A percentile compares a stretch with the other conserved stretches of the same genome.
Evolutionary conservation across 2,329 filamentous ascomycete species (phyloP).

Genomic region (Teratosphaeria destructans): DNA sequence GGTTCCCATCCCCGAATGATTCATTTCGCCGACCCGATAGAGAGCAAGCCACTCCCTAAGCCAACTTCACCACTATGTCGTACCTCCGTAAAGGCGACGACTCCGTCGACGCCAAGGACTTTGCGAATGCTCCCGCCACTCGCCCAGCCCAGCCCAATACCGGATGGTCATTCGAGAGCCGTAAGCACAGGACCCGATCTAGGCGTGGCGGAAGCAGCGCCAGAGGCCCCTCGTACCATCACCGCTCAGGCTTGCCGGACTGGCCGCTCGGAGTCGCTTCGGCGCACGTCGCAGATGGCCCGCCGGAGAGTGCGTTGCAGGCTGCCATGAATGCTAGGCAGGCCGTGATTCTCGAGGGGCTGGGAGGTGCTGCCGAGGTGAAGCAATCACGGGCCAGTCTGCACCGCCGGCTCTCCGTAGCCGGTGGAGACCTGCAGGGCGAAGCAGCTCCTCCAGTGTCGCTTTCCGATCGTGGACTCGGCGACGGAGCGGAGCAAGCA

Average conservation of each 20-base stretch:
- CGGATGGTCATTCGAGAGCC: not conserved
- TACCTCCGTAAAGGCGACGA: not conserved
- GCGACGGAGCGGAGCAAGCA: not conserved
- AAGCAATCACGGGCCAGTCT: not conserved
- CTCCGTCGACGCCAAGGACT: not conserved
- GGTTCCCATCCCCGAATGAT: not conserved
- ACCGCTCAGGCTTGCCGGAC: not conserved
- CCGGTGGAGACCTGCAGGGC: not conserved
- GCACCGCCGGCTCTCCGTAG: not conserved
- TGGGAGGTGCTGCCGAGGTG: not conserved
- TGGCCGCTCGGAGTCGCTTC: not conserved
- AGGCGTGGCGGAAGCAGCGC: not conserved
- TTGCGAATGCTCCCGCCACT: not conserved
- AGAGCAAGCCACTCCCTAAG: not conserved
- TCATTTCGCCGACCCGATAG: not conserved
- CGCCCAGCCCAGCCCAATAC: not conserved
- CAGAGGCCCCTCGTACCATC: not conserved
- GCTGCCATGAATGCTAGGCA: not conserved
- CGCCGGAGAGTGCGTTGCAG: not conserved
- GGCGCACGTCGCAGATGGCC: not conserved
- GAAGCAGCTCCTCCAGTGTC: not conserved
- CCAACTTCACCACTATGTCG: not conserved
- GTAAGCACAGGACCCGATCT: not conserved
- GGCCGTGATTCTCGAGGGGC: not conserved
- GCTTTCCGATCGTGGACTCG: not conserved